phyloP scores from a whole-genome alignment of 2,329 filamentous ascomycete genomes.

The Colletotrichum sp. region DNA sequence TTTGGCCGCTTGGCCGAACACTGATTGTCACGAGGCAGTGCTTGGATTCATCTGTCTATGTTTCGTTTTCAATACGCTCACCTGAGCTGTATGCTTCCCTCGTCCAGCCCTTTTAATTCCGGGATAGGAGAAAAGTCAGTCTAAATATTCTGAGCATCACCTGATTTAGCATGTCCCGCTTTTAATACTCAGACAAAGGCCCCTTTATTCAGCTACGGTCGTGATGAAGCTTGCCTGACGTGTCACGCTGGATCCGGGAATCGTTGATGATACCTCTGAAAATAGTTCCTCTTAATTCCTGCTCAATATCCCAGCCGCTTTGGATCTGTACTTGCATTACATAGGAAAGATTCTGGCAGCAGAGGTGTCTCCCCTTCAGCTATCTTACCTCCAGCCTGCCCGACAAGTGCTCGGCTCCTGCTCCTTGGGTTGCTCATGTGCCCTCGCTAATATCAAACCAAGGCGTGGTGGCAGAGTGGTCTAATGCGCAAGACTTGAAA shows the following conservation, averaged over 20 bases:
- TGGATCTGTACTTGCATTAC: background rate
- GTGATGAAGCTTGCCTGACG: background rate
- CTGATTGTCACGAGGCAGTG: background rate
- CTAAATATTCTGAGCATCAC: background rate
- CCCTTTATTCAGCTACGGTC: background rate
- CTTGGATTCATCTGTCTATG: background rate
- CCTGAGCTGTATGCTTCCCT: background rate
- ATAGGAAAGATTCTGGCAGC: background rate
- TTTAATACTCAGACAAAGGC: background rate
- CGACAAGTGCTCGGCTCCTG: background rate
- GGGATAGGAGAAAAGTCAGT: background rate
- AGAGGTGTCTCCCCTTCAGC: background rate
- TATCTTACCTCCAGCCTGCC: background rate
- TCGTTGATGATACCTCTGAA: background rate
- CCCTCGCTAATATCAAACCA: background rate
- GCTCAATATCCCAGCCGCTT: background rate
- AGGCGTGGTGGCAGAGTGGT: background rate
- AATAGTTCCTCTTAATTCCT: background rate
- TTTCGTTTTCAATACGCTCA: background rate
- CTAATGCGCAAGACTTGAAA: constrained; percentile 27
- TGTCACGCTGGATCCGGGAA: background rate
- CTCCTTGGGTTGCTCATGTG: background rate
- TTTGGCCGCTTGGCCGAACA: background rate
- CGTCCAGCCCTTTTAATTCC: background rate
- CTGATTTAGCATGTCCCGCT: background rate